A percentile compares a stretch with the other conserved stretches of the same genome.
Conservation (phyloP, 1,284 basidiomycete genomes). For the Hortiboletus rubellus region DNA sequence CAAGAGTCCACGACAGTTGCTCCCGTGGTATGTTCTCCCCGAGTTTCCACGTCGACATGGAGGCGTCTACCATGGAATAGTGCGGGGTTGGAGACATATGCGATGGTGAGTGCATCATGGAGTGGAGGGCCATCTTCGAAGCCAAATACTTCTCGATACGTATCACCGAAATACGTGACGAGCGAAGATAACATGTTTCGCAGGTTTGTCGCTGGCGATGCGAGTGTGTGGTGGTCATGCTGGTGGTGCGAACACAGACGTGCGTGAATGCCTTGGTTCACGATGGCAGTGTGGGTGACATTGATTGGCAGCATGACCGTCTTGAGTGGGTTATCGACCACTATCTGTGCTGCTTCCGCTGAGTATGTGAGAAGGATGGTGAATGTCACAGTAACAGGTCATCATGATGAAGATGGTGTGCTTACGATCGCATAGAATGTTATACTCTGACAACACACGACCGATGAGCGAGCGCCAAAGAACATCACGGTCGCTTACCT, state of each 20-base stretch:
- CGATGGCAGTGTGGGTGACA: constrained; percentile 80
- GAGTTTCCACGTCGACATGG: constrained; percentile 76
- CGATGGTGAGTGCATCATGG: constrained; percentile 79
- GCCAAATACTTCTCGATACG: constrained; percentile 69
- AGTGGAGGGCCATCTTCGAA: constrained; percentile 78
- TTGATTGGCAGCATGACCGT: constrained; percentile 80
- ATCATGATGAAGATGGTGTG: constrained; percentile 2
- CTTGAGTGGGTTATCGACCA: constrained; percentile 58
- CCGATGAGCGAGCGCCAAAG: neutral
- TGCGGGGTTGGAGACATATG: constrained; percentile 64
- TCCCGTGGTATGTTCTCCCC: constrained; percentile 60
- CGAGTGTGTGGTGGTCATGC: neutral
- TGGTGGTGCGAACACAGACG: constrained; percentile 51
- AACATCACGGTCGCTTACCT: constrained; percentile 40
- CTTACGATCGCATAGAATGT: constrained; percentile 79
- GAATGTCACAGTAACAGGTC: neutral
- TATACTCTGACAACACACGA: constrained; percentile 57
- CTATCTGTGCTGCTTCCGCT: constrained; percentile 82
- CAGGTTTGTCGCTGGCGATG: constrained; percentile 50
- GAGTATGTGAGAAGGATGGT: neutral
- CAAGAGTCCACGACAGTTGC: constrained; percentile 78
- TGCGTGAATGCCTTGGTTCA: constrained; percentile 53
- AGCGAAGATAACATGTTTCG: constrained; percentile 73
- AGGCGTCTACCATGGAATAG: constrained; percentile 61
- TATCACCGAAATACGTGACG: constrained; percentile 66